phyloP scores from a whole-genome alignment of 2,329 filamentous ascomycete genomes.

The Fusarium oligoseptatum region DNA sequence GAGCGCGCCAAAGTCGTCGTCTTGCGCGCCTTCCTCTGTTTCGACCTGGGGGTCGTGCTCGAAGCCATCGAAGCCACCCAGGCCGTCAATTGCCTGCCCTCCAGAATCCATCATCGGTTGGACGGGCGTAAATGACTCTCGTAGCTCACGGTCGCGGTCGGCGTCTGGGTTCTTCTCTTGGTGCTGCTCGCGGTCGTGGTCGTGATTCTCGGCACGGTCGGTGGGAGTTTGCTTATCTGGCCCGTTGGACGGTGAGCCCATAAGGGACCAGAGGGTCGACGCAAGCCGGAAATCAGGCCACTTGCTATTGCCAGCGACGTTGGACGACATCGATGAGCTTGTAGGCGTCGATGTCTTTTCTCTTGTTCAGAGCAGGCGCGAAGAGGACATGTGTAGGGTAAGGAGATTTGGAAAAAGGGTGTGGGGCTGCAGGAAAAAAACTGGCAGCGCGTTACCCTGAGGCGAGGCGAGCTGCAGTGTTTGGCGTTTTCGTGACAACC shows the following conservation, averaged over 20 bases:
- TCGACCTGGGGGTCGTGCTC: conserved; percentile 41
- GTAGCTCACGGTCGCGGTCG: conserved; percentile 30
- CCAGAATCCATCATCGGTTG: conserved; percentile 43
- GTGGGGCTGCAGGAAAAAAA: conserved; percentile 49
- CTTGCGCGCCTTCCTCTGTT: conserved; percentile 39
- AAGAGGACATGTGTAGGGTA: conserved; percentile 43
- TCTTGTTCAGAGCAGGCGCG: conserved; percentile 28
- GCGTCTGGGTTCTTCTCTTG: conserved; percentile 32
- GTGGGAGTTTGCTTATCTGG: conserved; percentile 40
- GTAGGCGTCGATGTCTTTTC: conserved; percentile 34
- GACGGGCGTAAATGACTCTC: conserved; percentile 27
- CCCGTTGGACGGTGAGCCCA: conserved; percentile 47
- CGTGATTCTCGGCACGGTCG: conserved; percentile 34
- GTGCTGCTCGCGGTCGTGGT: conserved; percentile 35
- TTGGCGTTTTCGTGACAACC: conserved; percentile 25
- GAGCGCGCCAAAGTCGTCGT: conserved; percentile 53
- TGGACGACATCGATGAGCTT: conserved; percentile 47
- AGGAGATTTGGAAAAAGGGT: conserved; percentile 37
- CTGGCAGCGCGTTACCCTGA: conserved; percentile 37
- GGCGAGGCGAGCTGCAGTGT: conserved; percentile 8
- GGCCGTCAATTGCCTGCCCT: conserved; percentile 40
- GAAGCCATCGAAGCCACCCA: conserved; percentile 46
- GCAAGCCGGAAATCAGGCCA: conserved; percentile 52
- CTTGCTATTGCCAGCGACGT: conserved; percentile 43
- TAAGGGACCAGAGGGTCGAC: conserved; percentile 48